Conservation (phyloP, 768 basidiomycete genomes). For the Amanita brunnescens region DNA sequence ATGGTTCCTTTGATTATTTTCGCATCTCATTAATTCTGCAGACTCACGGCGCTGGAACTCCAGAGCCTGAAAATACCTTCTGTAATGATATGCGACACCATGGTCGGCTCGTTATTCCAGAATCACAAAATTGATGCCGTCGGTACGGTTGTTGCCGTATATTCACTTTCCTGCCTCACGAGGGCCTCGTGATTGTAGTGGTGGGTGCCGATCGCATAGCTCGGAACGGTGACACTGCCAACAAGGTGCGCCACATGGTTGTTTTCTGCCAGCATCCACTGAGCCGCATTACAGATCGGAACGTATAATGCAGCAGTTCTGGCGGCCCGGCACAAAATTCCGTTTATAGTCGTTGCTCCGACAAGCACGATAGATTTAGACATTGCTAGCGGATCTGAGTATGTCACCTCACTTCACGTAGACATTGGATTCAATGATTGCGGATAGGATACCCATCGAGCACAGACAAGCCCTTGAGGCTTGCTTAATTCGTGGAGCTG, state of each 20-base stretch:
- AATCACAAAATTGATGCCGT: constrained; percentile 77
- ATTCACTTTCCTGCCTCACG: neutral
- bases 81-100: constrained; percentile 94
- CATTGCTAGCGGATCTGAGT: constrained; percentile 58
- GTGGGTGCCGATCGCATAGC: constrained; percentile 89
- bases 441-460: constrained; percentile 76
- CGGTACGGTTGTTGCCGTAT: constrained; percentile 31
- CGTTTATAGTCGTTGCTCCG: constrained; percentile 91
- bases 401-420: constrained; percentile 22
- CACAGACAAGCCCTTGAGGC: constrained; percentile 85
- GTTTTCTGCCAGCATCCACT: neutral
- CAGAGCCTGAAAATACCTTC: constrained; percentile 78
- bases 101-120: constrained; percentile 94
- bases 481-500: constrained; percentile 75
- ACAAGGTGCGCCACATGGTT: constrained; percentile 48
- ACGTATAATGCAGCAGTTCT: constrained; percentile 96
- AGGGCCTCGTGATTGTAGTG: constrained; percentile 27
- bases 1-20: neutral
- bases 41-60: constrained; percentile 86
- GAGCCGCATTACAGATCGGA: constrained; percentile 52
- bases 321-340: constrained; percentile 78
- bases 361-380: constrained; percentile 87
- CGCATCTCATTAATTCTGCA: constrained; percentile 19
- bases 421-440: constrained; percentile 3
- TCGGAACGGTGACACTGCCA: constrained; percentile 92